These are phyloP conservation scores for Leccinum subrobustum DNA, from an alignment of 1,284 basidiomycete species.

Conservation along the genomic window DNA sequence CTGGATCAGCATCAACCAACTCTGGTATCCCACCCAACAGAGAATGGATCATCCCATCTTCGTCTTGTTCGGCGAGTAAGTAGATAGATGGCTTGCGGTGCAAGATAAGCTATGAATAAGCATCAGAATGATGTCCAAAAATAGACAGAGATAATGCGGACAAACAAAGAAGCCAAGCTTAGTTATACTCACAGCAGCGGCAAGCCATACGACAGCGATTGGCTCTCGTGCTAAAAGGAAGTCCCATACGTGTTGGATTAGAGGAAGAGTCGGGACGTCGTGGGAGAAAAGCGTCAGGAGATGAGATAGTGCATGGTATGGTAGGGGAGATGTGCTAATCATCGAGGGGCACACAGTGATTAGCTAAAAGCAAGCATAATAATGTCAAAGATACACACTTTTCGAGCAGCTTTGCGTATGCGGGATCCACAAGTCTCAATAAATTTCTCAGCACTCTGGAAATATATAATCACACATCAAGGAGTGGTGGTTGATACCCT, in stretches of 20 bases:
- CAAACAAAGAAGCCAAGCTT: neutral
- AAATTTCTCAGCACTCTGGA: conserved; percentile 69
- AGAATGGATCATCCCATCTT: conserved; percentile 86
- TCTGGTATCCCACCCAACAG: conserved; percentile 72
- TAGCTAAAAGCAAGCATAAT: neutral
- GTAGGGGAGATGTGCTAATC: conserved; percentile 59
- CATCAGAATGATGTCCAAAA: conserved; percentile 6
- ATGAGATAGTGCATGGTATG: conserved; percentile 88
- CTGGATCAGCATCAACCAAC: conserved; percentile 48
- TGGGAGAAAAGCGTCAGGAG: conserved; percentile 90
- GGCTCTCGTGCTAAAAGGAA: conserved; percentile 84
- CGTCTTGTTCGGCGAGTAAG: conserved; percentile 57
- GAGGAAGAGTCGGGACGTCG: conserved; percentile 79
- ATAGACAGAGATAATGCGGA: neutral
- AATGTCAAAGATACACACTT: conserved; percentile 42
- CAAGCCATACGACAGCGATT: conserved; percentile 77
- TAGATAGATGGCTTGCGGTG: conserved; percentile 59
- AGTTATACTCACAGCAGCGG: conserved; percentile 63
- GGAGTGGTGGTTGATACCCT: neutral
- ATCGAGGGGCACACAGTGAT: conserved; percentile 2
- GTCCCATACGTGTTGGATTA: conserved; percentile 89
- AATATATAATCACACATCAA: neutral
- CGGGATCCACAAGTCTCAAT: conserved; percentile 66
- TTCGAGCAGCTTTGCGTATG: conserved; percentile 68
- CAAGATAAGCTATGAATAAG: conserved; percentile 51